Percentiles rank a stretch among this genome's conserved stretches.
Conservation (phyloP, 2,329 filamentous ascomycete species). For the Xylariales sp. region DNA sequence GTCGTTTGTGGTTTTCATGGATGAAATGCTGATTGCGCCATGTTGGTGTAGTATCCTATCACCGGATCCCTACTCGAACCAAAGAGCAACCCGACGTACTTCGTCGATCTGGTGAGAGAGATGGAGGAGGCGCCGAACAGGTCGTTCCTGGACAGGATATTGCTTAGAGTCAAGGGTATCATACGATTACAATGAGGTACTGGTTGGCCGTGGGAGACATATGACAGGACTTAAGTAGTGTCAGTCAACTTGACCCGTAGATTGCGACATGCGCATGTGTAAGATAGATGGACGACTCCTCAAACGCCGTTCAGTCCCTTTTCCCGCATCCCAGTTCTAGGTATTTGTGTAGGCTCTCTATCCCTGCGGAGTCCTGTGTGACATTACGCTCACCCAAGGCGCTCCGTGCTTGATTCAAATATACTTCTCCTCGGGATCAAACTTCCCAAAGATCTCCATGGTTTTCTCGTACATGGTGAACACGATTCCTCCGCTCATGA, state of each 20-base stretch:
- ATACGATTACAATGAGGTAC: slow-evolving; percentile 49
- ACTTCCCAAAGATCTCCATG: slow-evolving; percentile 75
- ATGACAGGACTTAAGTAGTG: slow-evolving; percentile 6
- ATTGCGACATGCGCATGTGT: slow-evolving; percentile 2
- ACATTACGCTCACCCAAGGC: too few relatives aligned
- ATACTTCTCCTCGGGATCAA: slow-evolving; percentile 82
- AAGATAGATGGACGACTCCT: neutral
- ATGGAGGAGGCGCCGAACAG: slow-evolving; percentile 58
- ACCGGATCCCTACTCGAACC: slow-evolving; percentile 51
- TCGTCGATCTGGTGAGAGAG: slow-evolving; percentile 55
- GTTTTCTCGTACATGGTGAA: slow-evolving; percentile 99
- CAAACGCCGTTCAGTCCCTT: neutral
- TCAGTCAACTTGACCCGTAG: slow-evolving; percentile 8
- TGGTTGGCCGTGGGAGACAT: too few relatives aligned
- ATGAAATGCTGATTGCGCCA: too few relatives aligned
- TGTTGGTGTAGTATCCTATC: slow-evolving; percentile 45
- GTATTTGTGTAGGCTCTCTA: slow-evolving; percentile 10
- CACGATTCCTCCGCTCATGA: slow-evolving; percentile 92
- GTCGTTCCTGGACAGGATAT: slow-evolving; percentile 46
- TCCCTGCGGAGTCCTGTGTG: too few relatives aligned
- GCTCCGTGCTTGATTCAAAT: too few relatives aligned
- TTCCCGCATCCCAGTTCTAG: slow-evolving; percentile 1
- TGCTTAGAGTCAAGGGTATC: slow-evolving; percentile 53
- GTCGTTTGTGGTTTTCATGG: too few relatives aligned
- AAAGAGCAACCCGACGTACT: slow-evolving; percentile 61